Evolutionary conservation across 768 basidiomycete species (phyloP).

Genomic region (Lyophyllum atratum): DNA sequence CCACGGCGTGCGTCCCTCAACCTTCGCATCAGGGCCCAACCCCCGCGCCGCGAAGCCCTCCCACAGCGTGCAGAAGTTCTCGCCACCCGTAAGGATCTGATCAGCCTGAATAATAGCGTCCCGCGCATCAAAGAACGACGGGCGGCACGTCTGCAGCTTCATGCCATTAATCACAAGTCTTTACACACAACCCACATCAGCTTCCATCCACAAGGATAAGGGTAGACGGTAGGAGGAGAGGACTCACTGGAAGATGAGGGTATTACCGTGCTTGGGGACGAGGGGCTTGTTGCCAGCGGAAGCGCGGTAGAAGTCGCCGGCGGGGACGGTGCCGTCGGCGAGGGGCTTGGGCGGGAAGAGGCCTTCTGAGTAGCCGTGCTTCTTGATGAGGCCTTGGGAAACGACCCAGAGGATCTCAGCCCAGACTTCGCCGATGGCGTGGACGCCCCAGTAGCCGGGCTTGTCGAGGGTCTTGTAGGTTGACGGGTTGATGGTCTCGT

Average conservation of each 20-base stretch:
- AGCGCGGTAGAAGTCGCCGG: conserved; percentile 74
- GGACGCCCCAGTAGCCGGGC: conserved; percentile 92
- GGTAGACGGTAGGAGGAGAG: neutral
- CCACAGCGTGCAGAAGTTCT: conserved; percentile 92
- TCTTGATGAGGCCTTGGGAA: conserved; percentile 70
- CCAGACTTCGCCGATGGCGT: conserved; percentile 95
- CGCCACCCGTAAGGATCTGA: conserved; percentile 84
- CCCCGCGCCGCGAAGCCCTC: conserved; percentile 81
- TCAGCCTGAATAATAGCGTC: conserved; percentile 93
- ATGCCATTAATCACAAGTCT: conserved; percentile 86
- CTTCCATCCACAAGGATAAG: neutral
- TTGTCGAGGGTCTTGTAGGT: conserved; percentile 95
- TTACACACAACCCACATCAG: neutral
- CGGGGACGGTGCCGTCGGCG: conserved; percentile 62
- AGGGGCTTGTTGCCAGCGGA: conserved; percentile 54
- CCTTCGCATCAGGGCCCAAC: conserved; percentile 73
- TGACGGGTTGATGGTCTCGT: conserved; percentile 79
- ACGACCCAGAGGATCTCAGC: conserved; percentile 88
- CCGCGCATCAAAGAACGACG: conserved; percentile 87
- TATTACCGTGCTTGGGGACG: conserved; percentile 91
- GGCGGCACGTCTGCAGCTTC: conserved; percentile 94
- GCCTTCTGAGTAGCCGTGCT: conserved; percentile 77
- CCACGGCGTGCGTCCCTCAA: conserved; percentile 85
- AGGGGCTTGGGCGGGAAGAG: conserved; percentile 81
- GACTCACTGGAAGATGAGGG: conserved; percentile 69